These are phyloP conservation scores for Smithsoniella earleae DNA, from an alignment of 163 green algal species.

Conservation along the genomic window DNA sequence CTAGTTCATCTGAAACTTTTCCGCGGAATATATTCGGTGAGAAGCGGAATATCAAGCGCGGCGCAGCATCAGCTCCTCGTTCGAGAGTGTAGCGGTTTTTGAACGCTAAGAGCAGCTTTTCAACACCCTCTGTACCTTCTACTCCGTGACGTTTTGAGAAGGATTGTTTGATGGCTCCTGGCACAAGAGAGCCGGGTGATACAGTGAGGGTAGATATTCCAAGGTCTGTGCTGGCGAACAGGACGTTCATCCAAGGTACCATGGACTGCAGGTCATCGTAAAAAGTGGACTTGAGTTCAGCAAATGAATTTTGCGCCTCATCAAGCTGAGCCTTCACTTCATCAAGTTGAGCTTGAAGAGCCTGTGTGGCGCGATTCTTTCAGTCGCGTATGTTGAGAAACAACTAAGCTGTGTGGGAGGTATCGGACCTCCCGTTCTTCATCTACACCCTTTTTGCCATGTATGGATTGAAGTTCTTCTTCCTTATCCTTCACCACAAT, in stretches of 20 bases:
- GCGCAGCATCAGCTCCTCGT: neutral
- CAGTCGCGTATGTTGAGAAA: neutral
- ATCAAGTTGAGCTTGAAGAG: constrained; percentile 18
- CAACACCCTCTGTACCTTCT: neutral
- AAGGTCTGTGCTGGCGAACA: constrained; percentile 1
- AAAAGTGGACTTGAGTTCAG: constrained; percentile 24
- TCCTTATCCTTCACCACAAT: neutral
- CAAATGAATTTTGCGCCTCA: constrained; percentile 14
- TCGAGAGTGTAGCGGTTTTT: neutral
- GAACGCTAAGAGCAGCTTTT: neutral
- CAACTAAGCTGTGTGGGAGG: neutral
- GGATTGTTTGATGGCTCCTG: neutral
- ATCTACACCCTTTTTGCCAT: constrained; percentile 3
- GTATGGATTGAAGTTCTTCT: neutral
- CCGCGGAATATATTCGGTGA: neutral
- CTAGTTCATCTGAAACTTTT: neutral
- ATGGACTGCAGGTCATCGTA: constrained; percentile 9
- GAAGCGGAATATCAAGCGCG: constrained; percentile 6
- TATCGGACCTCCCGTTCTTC: neutral
- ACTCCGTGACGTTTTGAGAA: neutral
- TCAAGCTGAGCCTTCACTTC: neutral
- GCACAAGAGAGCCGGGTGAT: neutral
- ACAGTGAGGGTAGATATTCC: constrained; percentile 8
- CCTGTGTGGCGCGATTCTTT: neutral
- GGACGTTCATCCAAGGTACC: constrained; percentile 10